Evolutionary conservation across 1,284 basidiomycete species (phyloP).

Genomic region (Prillingera fragicola): DNA sequence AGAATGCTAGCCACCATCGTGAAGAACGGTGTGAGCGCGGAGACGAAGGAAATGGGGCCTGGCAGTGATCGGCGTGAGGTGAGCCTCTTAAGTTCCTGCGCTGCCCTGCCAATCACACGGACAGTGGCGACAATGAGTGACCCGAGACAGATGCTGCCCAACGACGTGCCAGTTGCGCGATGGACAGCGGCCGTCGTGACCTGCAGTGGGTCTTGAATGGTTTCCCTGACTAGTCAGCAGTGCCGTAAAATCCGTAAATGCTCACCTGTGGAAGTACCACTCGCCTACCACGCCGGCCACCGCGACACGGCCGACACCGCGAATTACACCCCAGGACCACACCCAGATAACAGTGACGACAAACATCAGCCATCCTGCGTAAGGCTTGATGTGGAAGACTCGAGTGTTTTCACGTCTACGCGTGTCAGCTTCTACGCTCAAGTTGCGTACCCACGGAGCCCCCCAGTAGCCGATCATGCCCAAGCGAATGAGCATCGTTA

Average conservation of each 20-base stretch:
- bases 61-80: conserved; percentile 38
- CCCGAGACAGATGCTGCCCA: conserved; percentile 72
- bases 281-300: conserved; percentile 78
- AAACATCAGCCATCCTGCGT: conserved; percentile 75
- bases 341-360: conserved; percentile 68
- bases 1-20: conserved; percentile 57
- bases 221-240: conserved; percentile 9
- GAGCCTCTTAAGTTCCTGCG: conserved; percentile 33
- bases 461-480: conserved; percentile 65
- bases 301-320: conserved; percentile 71
- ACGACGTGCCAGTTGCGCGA: conserved; percentile 70
- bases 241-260: conserved; percentile 12
- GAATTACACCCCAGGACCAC: conserved; percentile 84
- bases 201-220: conserved; percentile 53
- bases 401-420: conserved; percentile 45
- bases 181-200: conserved; percentile 70
- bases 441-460: conserved; percentile 39
- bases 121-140: conserved; percentile 68
- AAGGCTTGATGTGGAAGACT: conserved; percentile 70
- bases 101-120: conserved; percentile 47
- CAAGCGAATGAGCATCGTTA: conserved; percentile 74
- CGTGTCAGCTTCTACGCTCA: background rate
- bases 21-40: conserved; percentile 46
- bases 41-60: conserved; percentile 49
- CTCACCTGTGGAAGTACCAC: conserved; percentile 84